These are phyloP conservation scores for Cinchona pubescens DNA, from an alignment of 257 asterid species.

Conservation along the genomic window DNA sequence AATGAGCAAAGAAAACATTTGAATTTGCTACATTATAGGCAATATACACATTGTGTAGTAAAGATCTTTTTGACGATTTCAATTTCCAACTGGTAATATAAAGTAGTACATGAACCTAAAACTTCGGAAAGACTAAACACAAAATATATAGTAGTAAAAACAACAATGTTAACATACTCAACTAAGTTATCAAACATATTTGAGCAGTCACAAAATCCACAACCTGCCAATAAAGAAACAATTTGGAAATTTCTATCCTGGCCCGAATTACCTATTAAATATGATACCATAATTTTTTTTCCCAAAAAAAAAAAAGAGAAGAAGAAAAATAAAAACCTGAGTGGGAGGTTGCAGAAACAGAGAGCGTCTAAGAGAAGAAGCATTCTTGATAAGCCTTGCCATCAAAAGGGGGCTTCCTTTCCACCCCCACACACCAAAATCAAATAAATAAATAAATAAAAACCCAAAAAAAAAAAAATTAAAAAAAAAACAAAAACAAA, in stretches of 20 bases:
- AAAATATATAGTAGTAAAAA: not conserved
- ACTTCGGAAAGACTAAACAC: no score
- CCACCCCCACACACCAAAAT: not conserved
- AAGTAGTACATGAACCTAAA: not conserved
- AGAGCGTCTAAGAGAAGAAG: slow-evolving; percentile 43
- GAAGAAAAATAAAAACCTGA: not conserved
- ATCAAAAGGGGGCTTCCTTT: slow-evolving; percentile 26
- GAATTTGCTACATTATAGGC: not conserved
- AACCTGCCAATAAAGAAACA: not conserved
- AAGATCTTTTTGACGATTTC: no score
- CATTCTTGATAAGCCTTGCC: slow-evolving; percentile 59
- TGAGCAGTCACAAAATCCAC: not conserved
- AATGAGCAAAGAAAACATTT: not conserved
- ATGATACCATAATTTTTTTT: not conserved
- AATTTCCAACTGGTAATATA: not conserved
- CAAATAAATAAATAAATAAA: not conserved
- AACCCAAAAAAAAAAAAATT: not conserved
- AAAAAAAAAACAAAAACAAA: not conserved
- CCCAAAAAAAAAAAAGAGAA: no score
- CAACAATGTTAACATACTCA: not conserved
- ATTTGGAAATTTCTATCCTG: no score
- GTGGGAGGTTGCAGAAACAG: slow-evolving; percentile 27
- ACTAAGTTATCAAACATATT: not conserved
- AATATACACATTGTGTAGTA: no score
- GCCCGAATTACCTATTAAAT: not conserved